phyloP scores from a whole-genome alignment of 169 alveolate species.

The Cryptosporidium xiaoi region DNA sequence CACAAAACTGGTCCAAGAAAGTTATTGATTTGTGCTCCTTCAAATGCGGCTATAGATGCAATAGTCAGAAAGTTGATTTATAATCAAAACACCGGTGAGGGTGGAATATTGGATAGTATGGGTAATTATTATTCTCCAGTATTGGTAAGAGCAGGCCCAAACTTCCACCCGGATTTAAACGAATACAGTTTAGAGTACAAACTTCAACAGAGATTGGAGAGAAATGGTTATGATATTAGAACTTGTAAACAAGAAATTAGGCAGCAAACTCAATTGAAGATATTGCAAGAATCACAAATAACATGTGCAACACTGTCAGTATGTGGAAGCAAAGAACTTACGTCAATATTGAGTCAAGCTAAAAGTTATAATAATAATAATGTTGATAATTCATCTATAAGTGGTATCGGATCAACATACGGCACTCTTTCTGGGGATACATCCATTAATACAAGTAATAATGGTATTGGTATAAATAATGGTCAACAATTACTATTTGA shows the following conservation, averaged over 20 bases:
- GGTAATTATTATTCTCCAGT: conserved; percentile 83
- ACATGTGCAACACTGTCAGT: conserved; percentile 91
- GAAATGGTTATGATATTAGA: conserved; percentile 70
- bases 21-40: conserved; percentile 97
- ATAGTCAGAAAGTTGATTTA: conserved; percentile 90
- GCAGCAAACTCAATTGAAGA: conserved; percentile 77
- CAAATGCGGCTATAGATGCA: conserved; percentile 99
- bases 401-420: no score
- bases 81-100: conserved; percentile 78
- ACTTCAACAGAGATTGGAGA: conserved; percentile 80
- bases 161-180: conserved; percentile 88
- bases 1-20: conserved; percentile 60
- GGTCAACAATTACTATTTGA: conserved; percentile 75
- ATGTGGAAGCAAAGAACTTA: conserved; percentile 89
- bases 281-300: conserved; percentile 85
- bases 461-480: conserved; percentile 49
- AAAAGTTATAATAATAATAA: neutral
- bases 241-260: conserved; percentile 46
- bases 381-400: neutral
- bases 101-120: conserved; percentile 87
- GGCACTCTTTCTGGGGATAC: no score
- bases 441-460: no score
- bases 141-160: conserved; percentile 92
- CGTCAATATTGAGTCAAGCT: conserved; percentile 53
- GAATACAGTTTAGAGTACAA: conserved; percentile 87